Conservation (phyloP, 208 protist species). For the Crithidia sp. region DNA sequence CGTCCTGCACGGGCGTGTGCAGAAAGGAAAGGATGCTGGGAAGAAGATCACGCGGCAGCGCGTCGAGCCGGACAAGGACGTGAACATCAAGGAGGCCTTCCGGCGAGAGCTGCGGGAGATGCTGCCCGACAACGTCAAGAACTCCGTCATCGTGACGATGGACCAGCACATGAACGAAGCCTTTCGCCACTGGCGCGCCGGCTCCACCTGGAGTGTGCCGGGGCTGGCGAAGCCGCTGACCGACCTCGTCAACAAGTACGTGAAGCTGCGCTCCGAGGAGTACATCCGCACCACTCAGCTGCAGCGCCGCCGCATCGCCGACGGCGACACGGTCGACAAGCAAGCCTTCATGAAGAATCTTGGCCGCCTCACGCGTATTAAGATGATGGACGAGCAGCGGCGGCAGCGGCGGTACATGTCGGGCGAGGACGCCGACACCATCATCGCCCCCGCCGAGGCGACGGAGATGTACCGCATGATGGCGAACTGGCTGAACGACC, state of each 20-base stretch:
- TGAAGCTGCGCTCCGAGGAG: conserved; percentile 99
- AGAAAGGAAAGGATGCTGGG: conserved; percentile 95
- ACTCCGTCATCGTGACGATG: conserved; percentile 97
- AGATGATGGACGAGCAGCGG: conserved; percentile 99
- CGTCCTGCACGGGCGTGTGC: conserved; percentile 98
- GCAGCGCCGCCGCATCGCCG: conserved; percentile 98
- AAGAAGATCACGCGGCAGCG: conserved; percentile 99
- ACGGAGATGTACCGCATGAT: conserved; percentile 99
- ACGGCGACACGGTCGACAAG: conserved; percentile 99
- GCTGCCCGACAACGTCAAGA: conserved; percentile 99
- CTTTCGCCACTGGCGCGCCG: conserved; percentile 99
- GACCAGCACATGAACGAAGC: conserved; percentile 99
- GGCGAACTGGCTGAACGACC: conserved; percentile 99
- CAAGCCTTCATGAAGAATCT: conserved; percentile 99
- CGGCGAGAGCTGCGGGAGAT: conserved; percentile 99
- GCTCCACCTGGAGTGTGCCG: conserved; percentile 99
- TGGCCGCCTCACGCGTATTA: conserved; percentile 99
- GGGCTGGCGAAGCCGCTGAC: conserved; percentile 98
- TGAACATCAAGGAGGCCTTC: conserved; percentile 99
- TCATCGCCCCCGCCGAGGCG: conserved; percentile 96
- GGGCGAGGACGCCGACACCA: conserved; percentile 93
- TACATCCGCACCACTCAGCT: conserved; percentile 99
- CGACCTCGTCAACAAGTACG: conserved; percentile 99
- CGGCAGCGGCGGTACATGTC: conserved; percentile 99
- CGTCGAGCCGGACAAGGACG: conserved; percentile 99